Evolutionary conservation across 2,329 filamentous ascomycete genomes (phyloP).

Genomic region (Cordyceps fumosorosea): DNA sequence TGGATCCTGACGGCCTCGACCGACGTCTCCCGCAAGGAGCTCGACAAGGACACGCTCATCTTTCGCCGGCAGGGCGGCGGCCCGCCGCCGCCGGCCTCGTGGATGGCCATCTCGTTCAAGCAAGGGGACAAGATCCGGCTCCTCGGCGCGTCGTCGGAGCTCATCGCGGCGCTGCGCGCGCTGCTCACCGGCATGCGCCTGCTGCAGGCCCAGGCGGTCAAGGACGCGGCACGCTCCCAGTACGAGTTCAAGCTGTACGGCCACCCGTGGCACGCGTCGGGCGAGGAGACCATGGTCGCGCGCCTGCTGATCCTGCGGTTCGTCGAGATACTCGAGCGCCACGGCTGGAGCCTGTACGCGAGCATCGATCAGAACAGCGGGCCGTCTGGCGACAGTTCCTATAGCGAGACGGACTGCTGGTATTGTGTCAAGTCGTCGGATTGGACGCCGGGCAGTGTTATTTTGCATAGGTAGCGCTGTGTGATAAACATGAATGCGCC

Average conservation of each 20-base stretch:
- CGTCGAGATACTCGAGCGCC: constrained; percentile 7
- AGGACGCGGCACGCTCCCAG: background rate
- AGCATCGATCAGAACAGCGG: constrained; percentile 12
- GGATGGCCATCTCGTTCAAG: constrained; percentile 10
- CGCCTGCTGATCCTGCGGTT: constrained; percentile 7
- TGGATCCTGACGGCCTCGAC: constrained; percentile 12
- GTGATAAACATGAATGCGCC: no score
- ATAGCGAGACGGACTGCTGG: constrained; percentile 12
- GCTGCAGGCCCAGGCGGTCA: constrained; percentile 1
- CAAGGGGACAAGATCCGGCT: constrained; percentile 10
- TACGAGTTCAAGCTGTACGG: constrained; percentile 8
- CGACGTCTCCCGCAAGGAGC: constrained; percentile 7
- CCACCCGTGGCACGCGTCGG: constrained; percentile 2
- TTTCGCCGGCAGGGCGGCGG: constrained; percentile 6
- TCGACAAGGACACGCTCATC: constrained; percentile 12
- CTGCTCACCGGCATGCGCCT: background rate
- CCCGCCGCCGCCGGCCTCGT: constrained; percentile 1
- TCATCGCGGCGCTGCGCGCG: background rate
- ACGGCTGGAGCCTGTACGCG: constrained; percentile 11
- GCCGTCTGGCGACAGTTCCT: background rate
- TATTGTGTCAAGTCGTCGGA: constrained; percentile 11
- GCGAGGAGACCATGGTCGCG: constrained; percentile 4
- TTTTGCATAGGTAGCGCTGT: constrained; percentile 6
- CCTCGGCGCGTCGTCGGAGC: constrained; percentile 6
- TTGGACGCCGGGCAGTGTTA: constrained; percentile 9